Conservation (phyloP, 805 yeast genomes). For the Schizosaccharomyces lindneri region DNA sequence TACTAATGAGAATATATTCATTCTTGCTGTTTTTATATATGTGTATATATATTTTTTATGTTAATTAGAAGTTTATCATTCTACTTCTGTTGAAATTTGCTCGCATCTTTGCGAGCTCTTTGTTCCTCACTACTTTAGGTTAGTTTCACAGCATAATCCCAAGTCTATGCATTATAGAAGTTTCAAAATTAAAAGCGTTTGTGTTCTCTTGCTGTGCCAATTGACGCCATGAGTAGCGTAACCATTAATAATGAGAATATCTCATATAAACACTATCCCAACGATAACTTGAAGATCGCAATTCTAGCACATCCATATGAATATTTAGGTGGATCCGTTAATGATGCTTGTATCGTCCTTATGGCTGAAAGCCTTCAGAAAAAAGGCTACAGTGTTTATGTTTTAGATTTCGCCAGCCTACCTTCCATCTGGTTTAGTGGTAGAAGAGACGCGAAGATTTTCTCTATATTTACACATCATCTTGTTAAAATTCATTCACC, state of each 20-base stretch:
- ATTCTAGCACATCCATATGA: neutral
- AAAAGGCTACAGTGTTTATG: neutral
- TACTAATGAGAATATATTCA: too few relatives aligned
- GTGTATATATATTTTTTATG: too few relatives aligned
- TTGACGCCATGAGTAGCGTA: too few relatives aligned
- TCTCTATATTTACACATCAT: neutral
- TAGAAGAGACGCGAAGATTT: neutral
- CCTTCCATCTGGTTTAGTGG: neutral
- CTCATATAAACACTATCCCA: neutral
- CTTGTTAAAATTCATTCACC: neutral
- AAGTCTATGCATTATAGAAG: too few relatives aligned
- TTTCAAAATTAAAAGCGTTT: too few relatives aligned
- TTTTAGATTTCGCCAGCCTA: neutral
- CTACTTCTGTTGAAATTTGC: too few relatives aligned
- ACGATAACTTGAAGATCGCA: neutral
- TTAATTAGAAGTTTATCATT: too few relatives aligned
- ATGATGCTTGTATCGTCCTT: neutral
- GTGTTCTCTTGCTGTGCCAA: too few relatives aligned
- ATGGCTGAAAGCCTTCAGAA: neutral
- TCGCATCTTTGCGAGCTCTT: too few relatives aligned
- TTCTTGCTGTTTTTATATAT: too few relatives aligned
- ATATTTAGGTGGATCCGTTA: neutral
- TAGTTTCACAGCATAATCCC: too few relatives aligned
- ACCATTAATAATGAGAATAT: neutral
- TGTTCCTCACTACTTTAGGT: too few relatives aligned